Conservation (phyloP, 2,329 filamentous ascomycete species). For the Penicillium sp. region DNA sequence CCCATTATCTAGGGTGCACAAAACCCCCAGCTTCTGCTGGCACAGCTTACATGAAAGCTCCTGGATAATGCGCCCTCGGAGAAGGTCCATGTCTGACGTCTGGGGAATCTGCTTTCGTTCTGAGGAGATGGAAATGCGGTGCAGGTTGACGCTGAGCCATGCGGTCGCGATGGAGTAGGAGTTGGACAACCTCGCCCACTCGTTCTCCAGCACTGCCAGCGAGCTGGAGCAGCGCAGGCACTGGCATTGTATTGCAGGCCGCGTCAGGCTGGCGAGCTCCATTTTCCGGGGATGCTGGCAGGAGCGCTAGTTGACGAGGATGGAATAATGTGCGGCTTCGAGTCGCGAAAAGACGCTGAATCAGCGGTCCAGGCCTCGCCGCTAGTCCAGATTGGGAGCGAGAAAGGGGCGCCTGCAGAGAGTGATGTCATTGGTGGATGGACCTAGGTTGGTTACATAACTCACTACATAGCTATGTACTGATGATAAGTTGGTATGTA, state of each 20-base stretch:
- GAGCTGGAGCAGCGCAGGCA: slow-evolving; percentile 42
- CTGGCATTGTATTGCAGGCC: slow-evolving; percentile 40
- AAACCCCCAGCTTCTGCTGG: slow-evolving; percentile 38
- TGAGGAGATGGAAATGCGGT: slow-evolving; percentile 37
- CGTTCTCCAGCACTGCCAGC: slow-evolving; percentile 41
- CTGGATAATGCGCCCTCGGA: slow-evolving; percentile 38
- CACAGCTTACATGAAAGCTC: slow-evolving; percentile 40
- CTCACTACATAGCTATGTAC: too few relatives aligned
- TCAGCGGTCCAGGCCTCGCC: slow-evolving; percentile 26
- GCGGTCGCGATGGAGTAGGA: slow-evolving; percentile 37
- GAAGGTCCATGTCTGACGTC: slow-evolving; percentile 34
- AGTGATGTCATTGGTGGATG: slow-evolving; percentile 15
- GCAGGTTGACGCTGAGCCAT: slow-evolving; percentile 40
- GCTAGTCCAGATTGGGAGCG: slow-evolving; percentile 22
- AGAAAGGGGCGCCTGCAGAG: slow-evolving; percentile 13
- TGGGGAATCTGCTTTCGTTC: slow-evolving; percentile 39
- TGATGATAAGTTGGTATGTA: too few relatives aligned
- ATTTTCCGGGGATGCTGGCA: slow-evolving; percentile 25
- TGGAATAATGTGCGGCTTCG: slow-evolving; percentile 19
- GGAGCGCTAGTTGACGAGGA: slow-evolving; percentile 13
- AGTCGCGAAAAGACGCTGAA: slow-evolving; percentile 28
- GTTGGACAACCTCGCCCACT: slow-evolving; percentile 41
- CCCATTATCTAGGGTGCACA: slow-evolving; percentile 38
- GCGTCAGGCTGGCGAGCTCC: slow-evolving; percentile 36
- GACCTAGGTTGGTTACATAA: too few relatives aligned